Evolutionary conservation across 768 basidiomycete species (phyloP), one percentile per base, ranked within the genome.

Genomic region (Pleurotus tuber-regium): DNA sequence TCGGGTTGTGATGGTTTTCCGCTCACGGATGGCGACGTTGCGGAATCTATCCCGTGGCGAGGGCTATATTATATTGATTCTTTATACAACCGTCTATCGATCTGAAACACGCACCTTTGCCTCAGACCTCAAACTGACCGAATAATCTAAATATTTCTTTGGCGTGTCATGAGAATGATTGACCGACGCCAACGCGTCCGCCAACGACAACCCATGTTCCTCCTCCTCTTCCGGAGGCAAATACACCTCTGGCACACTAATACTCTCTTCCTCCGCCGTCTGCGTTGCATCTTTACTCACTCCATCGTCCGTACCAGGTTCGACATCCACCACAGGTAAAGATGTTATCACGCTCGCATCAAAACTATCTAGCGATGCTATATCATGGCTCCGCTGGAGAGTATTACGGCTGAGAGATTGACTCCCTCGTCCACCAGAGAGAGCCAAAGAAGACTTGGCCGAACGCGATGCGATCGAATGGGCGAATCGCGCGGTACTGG

Each of bases 41-140:
- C 82, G 81, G 63, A 76, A 83, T 54, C 79, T 85, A 54, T 83
- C 76, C 35, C 76, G 72, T 10, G 84, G 82, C 10, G 86, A 86
- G 10, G 73, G 67, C 86, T 88, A 52, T 33, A 48, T 12, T n/a
- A 19, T 12, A 19, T n/a, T n/a, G n/a, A n/a, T n/a, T n/a, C n/a
- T n/a, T n/a, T n/a, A n/a, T n/a, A n/a, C n/a, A n/a, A n/a, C n/a
- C n/a, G n/a, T n/a, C n/a, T n/a, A n/a, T n/a, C n/a, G n/a, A n/a
- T n/a, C n/a, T n/a, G n/a, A n/a, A 24, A 41, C 40, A 64, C 73
- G 38, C 56, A 81, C 86, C 71, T 82, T 79, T 38, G 79, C 70
- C 55, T 87, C 85, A 4, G 85, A 76, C 43, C 75, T 78, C 25
- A 88, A 65, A 57, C 80, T 80, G 43, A 78, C 63, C 11, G 84